Percentiles rank a stretch among this genome's conserved stretches.
Conservation (phyloP, 163 green algal species). For the Picocystis sp. region DNA sequence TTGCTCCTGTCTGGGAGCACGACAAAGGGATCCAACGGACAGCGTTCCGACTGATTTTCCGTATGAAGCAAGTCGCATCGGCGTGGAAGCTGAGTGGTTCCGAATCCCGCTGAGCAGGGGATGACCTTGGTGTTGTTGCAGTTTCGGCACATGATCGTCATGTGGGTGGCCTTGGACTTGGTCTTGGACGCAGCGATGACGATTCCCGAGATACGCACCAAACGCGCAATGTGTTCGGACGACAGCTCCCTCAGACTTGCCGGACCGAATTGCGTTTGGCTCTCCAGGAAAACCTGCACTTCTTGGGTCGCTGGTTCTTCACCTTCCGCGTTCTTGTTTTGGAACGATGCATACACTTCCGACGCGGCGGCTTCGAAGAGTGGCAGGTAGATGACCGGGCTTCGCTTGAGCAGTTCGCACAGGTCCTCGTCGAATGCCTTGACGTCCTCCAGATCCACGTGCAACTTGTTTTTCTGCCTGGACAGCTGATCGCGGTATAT, state of each 20-base stretch:
- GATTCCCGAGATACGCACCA: conserved; percentile 93
- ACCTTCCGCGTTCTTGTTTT: conserved; percentile 1
- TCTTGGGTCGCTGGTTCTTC: conserved; percentile 9
- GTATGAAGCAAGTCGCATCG: conserved; percentile 35
- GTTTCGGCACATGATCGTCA: conserved; percentile 24
- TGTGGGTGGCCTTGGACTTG: conserved; percentile 36
- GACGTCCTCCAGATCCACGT: conserved; percentile 5
- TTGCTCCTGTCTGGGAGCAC: conserved; percentile 51
- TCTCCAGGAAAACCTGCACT: conserved; percentile 53
- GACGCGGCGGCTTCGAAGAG: conserved; percentile 22
- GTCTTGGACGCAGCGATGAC: conserved; percentile 72
- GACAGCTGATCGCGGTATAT: conserved; percentile 6
- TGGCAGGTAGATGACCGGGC: conserved; percentile 4
- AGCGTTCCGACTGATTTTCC: conserved; percentile 20
- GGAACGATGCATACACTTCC: conserved; percentile 5
- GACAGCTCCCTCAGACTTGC: conserved; percentile 43
- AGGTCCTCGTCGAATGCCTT: conserved; percentile 4
- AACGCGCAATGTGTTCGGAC: conserved; percentile 64
- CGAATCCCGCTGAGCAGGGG: conserved; percentile 59
- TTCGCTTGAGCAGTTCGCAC: conserved; percentile 1
- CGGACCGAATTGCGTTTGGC: conserved; percentile 33
- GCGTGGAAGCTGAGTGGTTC: conserved; percentile 58
- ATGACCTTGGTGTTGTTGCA: conserved; percentile 21
- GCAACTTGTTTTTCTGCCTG: conserved; percentile 1
- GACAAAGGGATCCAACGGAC: conserved; percentile 60